Evolutionary conservation across 345 rosid genomes (phyloP), one percentile per base, ranked within the genome.

Genomic region (Brassica napus): DNA sequence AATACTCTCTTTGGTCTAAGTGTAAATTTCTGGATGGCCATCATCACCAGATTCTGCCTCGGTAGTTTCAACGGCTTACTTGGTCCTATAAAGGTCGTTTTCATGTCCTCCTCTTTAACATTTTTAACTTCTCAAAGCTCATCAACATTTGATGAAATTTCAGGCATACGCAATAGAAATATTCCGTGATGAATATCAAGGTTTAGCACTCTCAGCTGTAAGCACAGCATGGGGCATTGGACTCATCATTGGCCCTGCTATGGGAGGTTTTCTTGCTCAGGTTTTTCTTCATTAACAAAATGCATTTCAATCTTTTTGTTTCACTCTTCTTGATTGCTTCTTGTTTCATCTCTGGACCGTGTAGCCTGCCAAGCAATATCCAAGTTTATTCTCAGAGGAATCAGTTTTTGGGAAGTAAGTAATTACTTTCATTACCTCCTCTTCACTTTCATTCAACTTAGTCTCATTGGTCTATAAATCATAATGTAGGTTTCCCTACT

Each of bases 191-290:
- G 98, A 93, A 73, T 69, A 93, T 83, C 97, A 91, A 76, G 92
- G 94, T 58, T 78, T 93, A 79, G 98, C 94, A 73, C 77, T 95
- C 66, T 89, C 98, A 77, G 85, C 90, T 1, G 99, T 95, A 85
- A 90, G 97, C 73, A 93, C 99, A 73, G 83, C 99, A 21, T 95
- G 99, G 99, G 98, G 97, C 2, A 89, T 90, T 47, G 99, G 99
- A 80, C 84, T 95, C 87, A 86, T 95, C 81, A 85, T 95, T 81
- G 99, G 99, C 69, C 99, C 99, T 55, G 97, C 99, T 65, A 55
- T 95, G 2, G 99, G 99, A 72, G 99, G 98, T 54, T 95, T 82
- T 77, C 85, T 93, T 69, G 94, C 99, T 2, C 96, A 95, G 99
- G 99, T 95, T 79, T 67, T 67, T 54, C 24, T 16, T 81, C 63